Evolutionary conservation across 768 basidiomycete species (phyloP), one percentile per base, ranked within the genome.

Genomic region (Leccinum barrowsii): DNA sequence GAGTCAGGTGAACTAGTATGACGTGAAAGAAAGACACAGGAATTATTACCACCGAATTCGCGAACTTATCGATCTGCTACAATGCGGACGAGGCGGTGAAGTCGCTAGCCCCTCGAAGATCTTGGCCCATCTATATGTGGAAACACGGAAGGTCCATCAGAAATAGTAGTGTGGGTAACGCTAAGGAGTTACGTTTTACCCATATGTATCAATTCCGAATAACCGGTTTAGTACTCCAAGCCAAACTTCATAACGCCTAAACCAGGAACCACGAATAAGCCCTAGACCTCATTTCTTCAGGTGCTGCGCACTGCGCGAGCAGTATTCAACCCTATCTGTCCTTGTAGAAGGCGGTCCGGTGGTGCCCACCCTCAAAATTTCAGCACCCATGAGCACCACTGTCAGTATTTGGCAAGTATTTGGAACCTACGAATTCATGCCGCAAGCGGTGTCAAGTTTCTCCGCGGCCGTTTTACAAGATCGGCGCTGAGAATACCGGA

Each of bases 61-160:
- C 21, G 35, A 56, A 17, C 40, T 26, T 34, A n/a, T 37, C 21
- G 28, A 51, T 51, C 47, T 30, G 37, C 55, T 55, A 48, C 59
- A 37, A 26, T 56, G 63, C 35, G 28, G 54, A 53, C 42, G 44
- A 59, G 66, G 67, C 64, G 50, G 22, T 69, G 58, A 55, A 35
- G 42, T 40, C 17, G 21, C 34, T 35, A 5, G 28, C 17, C 32
- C n/a, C 40, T 40, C n/a, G 17, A n/a, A 40, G 7, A n/a, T n/a
- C 17, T 40, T n/a, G 40, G n/a, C n/a, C 8, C 34, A 35, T 32
- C 32, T 32, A 32, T 17, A 40, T 17, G 6, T 37, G 35, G 35
- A 3, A 37, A 40, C 17, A 19, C 11, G 42, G 19, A 44, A 19
- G 19, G 19, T 44, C 19, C 42, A 44, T 44, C 42, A 44, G 42